phyloP scores from a whole-genome alignment of 768 basidiomycete species.

The Hygrophorus pudorinus region DNA sequence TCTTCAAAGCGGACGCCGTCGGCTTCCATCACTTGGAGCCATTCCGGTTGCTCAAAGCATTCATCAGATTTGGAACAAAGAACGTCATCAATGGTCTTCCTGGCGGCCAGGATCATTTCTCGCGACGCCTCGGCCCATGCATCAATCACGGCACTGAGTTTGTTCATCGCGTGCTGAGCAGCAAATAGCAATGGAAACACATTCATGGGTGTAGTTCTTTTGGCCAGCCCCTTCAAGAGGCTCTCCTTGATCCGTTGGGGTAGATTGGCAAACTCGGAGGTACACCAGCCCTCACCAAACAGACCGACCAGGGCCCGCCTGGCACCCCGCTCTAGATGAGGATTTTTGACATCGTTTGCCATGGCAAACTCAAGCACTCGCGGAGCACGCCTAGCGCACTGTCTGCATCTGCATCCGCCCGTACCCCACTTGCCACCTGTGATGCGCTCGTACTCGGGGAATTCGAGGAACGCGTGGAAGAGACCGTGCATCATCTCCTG shows the following conservation, averaged over 20 bases:
- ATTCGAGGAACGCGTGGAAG: conserved; percentile 74
- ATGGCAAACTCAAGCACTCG: conserved; percentile 77
- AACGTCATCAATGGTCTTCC: conserved; percentile 53
- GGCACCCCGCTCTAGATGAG: conserved; percentile 58
- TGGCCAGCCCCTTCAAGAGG: conserved; percentile 65
- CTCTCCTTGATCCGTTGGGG: conserved; percentile 54
- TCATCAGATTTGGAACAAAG: conserved; percentile 48
- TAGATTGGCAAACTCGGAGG: conserved; percentile 66
- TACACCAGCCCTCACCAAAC: conserved; percentile 88
- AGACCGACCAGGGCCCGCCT: conserved; percentile 70
- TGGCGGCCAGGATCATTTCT: conserved; percentile 57
- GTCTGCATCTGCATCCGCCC: conserved; percentile 75
- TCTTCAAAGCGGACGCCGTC: conserved; percentile 73
- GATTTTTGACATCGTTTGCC: conserved; percentile 67
- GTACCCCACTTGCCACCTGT: conserved; percentile 74
- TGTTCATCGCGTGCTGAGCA: conserved; percentile 48
- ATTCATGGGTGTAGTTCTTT: conserved; percentile 56
- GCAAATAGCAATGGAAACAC: conserved; percentile 62
- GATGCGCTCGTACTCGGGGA: conserved; percentile 67
- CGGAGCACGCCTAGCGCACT: conserved; percentile 73
- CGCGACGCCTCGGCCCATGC: conserved; percentile 60
- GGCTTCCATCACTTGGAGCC: conserved; percentile 64
- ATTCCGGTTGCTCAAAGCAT: conserved; percentile 61
- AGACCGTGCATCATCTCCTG: conserved; percentile 88
- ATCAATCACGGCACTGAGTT: conserved; percentile 48